phyloP scores from a whole-genome alignment of 495 filamentous ascomycete species.

The Cercophora sp. region DNA sequence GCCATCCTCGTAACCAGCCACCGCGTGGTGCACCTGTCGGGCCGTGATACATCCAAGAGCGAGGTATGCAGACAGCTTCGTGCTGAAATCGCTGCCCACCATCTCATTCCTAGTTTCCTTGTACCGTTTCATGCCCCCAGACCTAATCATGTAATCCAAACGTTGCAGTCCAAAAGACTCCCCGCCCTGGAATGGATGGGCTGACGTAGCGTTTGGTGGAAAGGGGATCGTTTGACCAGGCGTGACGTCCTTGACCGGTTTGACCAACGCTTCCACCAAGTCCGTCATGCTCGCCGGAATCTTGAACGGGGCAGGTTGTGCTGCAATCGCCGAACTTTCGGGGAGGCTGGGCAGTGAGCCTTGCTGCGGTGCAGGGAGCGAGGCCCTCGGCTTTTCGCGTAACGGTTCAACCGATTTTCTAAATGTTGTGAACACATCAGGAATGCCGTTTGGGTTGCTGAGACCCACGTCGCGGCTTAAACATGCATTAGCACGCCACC shows the following conservation, averaged over 20 bases:
- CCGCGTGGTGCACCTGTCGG: conserved; percentile 58
- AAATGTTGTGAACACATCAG: conserved; percentile 65
- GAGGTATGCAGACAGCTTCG: conserved; percentile 66
- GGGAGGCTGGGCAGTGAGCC: conserved; percentile 51
- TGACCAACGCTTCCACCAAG: conserved; percentile 48
- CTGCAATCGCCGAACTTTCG: conserved; percentile 40
- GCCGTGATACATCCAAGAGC: conserved; percentile 65
- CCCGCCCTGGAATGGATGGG: conserved; percentile 65
- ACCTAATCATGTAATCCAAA: conserved; percentile 53
- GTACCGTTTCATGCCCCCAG: conserved; percentile 55
- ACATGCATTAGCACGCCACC: not conserved
- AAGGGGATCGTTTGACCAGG: conserved; percentile 37
- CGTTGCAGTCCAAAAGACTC: conserved; percentile 52
- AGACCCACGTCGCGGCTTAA: conserved; percentile 54
- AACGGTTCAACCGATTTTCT: conserved; percentile 64
- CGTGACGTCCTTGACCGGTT: conserved; percentile 43
- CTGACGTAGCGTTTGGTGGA: conserved; percentile 47
- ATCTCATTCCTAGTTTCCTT: conserved; percentile 66
- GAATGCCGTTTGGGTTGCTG: conserved; percentile 48
- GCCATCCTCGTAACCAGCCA: conserved; percentile 60
- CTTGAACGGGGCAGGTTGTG: conserved; percentile 54
- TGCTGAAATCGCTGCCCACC: conserved; percentile 62
- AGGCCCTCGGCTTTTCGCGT: conserved; percentile 50
- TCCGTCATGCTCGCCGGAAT: conserved; percentile 51
- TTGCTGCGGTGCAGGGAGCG: conserved; percentile 41